These are phyloP conservation scores for Nicotiana tabacum DNA, from an alignment of 257 asterid species.

Conservation along the genomic window DNA sequence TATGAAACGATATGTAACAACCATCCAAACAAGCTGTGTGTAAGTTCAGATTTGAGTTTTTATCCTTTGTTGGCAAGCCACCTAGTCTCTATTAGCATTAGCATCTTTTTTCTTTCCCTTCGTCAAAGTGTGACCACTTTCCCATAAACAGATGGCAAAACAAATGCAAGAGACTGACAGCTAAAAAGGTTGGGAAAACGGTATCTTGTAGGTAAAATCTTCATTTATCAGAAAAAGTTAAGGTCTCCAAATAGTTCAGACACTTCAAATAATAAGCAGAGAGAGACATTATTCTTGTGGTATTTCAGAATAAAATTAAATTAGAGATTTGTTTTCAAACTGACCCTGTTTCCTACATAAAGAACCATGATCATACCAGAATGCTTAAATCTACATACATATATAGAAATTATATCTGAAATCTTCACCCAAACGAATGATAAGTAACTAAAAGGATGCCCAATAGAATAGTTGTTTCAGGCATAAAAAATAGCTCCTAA, in stretches of 20 bases:
- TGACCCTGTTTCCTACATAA: background rate
- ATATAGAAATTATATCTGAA: background rate
- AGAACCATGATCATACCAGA: background rate
- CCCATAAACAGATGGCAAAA: background rate
- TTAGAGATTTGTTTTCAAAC: background rate
- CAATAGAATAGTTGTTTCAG: background rate
- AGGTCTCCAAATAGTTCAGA: background rate
- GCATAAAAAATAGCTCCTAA: background rate
- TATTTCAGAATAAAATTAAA: background rate
- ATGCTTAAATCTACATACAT: background rate
- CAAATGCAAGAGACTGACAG: background rate
- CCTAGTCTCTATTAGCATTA: background rate
- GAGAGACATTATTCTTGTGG: background rate
- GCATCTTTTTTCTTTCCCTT: background rate
- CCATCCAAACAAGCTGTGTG: background rate
- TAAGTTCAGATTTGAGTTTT: background rate
- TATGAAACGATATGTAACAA: too few relatives aligned
- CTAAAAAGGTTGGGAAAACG: background rate
- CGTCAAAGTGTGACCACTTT: background rate
- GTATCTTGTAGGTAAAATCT: background rate
- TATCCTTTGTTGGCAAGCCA: background rate
- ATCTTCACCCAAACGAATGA: background rate
- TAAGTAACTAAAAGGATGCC: background rate
- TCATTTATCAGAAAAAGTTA: background rate
- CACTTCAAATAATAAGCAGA: background rate